Evolutionary conservation across 345 rosid species (phyloP), one percentile per base, ranked within the genome.

Genomic region (Ceriops decandra): DNA sequence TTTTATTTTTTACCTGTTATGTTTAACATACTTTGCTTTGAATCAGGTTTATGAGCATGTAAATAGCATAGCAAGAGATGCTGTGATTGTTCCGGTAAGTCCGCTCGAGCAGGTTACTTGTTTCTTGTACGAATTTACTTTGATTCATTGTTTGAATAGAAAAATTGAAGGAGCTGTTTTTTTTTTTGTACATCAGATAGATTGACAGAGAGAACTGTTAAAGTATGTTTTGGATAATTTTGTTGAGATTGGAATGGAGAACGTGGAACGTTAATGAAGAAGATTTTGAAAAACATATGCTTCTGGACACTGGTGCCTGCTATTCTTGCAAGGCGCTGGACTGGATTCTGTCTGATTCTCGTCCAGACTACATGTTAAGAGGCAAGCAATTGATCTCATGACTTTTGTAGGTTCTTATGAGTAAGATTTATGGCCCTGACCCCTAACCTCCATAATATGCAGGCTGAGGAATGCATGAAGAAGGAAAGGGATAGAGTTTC

Each of bases 261-360:
- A 73, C 30, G 87, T 86, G 91, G 87, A 82, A 51, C 65, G 71
- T 16, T 93, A 24, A 91, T 73, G 89, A 88, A 75, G 77, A 67
- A 54, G 96, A 93, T 83, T 91, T 91, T 78, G 97, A 93, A 73
- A 82, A 21, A 67, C 68, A 73, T 72, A 74, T 88, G 92, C 95
- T 93, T 67, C 56, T 78, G 31, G 96, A 85, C 73, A 77, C 88
- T 36, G 84, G 89, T 62, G 79, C 86, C 35, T 93, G 85, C 78
- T 91, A 91, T 82, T 88, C 89, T 75, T 86, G 92, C 9, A 93
- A 89, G 71, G 98, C 97, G 47, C 74, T 89, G 98, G 97, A 91
- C 74, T 91, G 98, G 97, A 91, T 91, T 67, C 67, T 66, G 52
- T 89, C 82, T 62, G 93, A 87, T 79, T 88, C 96, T 56, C 87